Evolutionary conservation across 1,284 basidiomycete genomes (phyloP).

Genomic region (Ustilago loliicola): DNA sequence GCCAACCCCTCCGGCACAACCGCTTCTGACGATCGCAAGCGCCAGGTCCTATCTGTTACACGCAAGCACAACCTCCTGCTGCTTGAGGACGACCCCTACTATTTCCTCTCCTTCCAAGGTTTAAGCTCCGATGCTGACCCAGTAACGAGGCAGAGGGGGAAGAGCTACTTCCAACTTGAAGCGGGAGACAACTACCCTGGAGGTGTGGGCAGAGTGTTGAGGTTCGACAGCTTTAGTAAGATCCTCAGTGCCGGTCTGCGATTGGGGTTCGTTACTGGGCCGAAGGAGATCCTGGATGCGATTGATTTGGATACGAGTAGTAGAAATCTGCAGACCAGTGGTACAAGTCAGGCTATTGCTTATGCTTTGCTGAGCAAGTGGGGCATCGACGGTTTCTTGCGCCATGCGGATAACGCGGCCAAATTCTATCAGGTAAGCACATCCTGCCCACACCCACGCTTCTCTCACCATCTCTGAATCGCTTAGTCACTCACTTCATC

Average conservation of each 20-base stretch:
- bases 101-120: slow-evolving; percentile 60
- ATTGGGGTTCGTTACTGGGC: slow-evolving; percentile 85
- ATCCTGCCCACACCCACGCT: background rate
- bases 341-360: slow-evolving; percentile 83
- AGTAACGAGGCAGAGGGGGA: slow-evolving; percentile 44
- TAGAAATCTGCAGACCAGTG: slow-evolving; percentile 81
- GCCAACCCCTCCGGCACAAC: slow-evolving; percentile 68
- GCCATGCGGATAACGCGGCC: slow-evolving; percentile 79
- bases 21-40: slow-evolving; percentile 76
- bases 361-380: slow-evolving; percentile 81
- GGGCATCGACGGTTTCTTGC: slow-evolving; percentile 78
- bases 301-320: slow-evolving; percentile 81
- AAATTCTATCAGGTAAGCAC: slow-evolving; percentile 78
- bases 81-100: slow-evolving; percentile 66
- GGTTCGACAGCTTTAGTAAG: slow-evolving; percentile 78
- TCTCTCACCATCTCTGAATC: background rate
- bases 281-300: slow-evolving; percentile 79
- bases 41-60: slow-evolving; percentile 79
- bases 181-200: slow-evolving; percentile 33
- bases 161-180: slow-evolving; percentile 66
- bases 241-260: slow-evolving; percentile 70
- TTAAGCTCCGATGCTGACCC: slow-evolving; percentile 52
- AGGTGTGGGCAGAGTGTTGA: slow-evolving; percentile 63
- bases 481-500: no score
- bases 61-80: slow-evolving; percentile 52